Evolutionary conservation across 202 grass and related monocot species (phyloP).

Genomic region (Carex arenaria): DNA sequence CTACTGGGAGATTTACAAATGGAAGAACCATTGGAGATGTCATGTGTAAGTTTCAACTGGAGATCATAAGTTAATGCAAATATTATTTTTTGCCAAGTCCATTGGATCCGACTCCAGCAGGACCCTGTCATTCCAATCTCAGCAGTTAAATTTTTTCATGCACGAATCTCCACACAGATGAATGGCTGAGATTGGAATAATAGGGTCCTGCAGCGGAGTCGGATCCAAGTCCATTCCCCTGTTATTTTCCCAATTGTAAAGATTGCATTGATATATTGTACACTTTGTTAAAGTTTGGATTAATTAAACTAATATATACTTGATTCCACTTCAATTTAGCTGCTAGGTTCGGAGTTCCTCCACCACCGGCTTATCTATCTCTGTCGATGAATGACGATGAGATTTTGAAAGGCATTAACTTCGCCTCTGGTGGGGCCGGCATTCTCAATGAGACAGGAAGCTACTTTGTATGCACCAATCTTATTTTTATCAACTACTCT

Average conservation of each 20-base stretch:
- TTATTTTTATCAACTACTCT: not conserved
- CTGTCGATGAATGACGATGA: conserved; percentile 68
- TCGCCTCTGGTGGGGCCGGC: conserved; percentile 78
- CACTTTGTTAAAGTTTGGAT: not conserved
- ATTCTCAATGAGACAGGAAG: conserved; percentile 95
- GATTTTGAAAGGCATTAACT: conserved; percentile 70
- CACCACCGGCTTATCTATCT: conserved; percentile 64
- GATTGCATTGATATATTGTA: not conserved
- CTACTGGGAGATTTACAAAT: conserved; percentile 89
- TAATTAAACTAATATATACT: not conserved
- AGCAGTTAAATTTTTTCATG: too few species aligned
- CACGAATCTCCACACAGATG: too few species aligned
- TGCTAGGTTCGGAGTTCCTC: conserved; percentile 58
- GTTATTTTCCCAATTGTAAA: not conserved
- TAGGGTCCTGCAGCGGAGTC: too few species aligned
- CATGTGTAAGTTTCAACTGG: conserved; percentile 45
- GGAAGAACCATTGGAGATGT: conserved; percentile 84
- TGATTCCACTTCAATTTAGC: conserved; percentile 31
- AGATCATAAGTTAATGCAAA: not conserved
- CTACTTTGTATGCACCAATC: conserved; percentile 61
- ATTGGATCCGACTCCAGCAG: too few species aligned
- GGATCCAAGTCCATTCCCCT: not conserved
- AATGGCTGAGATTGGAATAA: too few species aligned
- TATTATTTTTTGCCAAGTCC: not conserved
- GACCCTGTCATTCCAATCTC: too few species aligned